These are phyloP conservation scores for Penicillium hordei DNA, from an alignment of 2,329 filamentous ascomycete genomes.

Conservation along the genomic window DNA sequence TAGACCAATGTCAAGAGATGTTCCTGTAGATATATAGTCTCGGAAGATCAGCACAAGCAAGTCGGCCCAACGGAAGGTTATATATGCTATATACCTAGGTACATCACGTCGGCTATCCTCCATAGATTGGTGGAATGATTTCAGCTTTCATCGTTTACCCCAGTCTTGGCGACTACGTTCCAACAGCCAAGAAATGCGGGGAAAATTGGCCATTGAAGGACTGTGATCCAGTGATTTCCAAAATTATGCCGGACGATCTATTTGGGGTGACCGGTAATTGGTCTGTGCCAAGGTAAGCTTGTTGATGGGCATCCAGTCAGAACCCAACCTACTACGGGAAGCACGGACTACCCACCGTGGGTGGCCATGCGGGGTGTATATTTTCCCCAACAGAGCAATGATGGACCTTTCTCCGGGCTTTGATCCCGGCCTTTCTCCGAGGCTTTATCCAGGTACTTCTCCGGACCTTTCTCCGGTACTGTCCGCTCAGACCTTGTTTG, in stretches of 20 bases:
- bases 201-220: conserved; percentile 6
- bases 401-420: conserved; percentile 1
- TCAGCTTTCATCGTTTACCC: conserved; percentile 2
- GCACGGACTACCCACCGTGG: not conserved
- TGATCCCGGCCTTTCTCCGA: not conserved
- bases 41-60: not conserved
- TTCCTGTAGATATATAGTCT: not conserved
- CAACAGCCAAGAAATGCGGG: conserved; percentile 9
- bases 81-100: conserved; percentile 2
- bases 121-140: not conserved
- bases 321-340: not conserved
- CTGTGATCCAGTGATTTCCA: not conserved
- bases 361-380: not conserved
- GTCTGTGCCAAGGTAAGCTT: not conserved
- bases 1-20: not conserved
- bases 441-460: not conserved
- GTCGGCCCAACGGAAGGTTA: not conserved
- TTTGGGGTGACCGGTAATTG: not conserved
- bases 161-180: conserved; percentile 6
- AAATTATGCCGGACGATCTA: not conserved
- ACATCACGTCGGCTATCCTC: conserved; percentile 5
- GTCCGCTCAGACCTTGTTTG: not conserved
- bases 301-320: not conserved
- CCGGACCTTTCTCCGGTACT: not conserved
- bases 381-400: not conserved